Evolutionary conservation across 768 basidiomycete species (phyloP), one percentile per base, ranked within the genome.

Genomic region (Russula foetens): DNA sequence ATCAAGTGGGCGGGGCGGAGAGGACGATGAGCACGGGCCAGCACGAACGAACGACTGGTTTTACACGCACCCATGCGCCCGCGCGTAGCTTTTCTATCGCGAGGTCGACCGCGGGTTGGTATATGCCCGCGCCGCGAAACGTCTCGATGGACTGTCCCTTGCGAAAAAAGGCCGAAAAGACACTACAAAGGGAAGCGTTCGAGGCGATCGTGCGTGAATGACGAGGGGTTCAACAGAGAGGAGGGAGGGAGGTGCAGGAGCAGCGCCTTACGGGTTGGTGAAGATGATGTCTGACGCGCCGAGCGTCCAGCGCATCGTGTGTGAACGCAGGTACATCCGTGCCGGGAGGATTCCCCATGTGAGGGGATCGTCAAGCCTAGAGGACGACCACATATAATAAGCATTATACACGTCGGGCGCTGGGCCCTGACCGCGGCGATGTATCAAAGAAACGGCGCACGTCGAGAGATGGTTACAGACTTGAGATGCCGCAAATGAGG

Each of bases 401-500:
- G n/a, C n/a, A n/a, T n/a, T n/a, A 15, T 17, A 21, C 15, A 5
- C 8, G 35, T 35, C 35, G 2, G 8, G 35, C 9, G 35, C 14
- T 11, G 12, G 17, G 17, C 7, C 60, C 59, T 26, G 31, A 26
- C 39, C 15, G 26, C 35, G 14, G 9, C 35, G 35, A 39, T n/a
- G n/a, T 21, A 43, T 7, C 8, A 35, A 35, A 35, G 14, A 35
- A 2, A 6, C 14, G 35, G 14, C 85, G 58, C 70, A 93, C 86
- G 92, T 94, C 52, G 95, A 97, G 57, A 95, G 84, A 69, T 98
- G 95, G 72, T 98, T 98, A 58, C 88, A 84, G 49, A 97, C 94
- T 96, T 64, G 38, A 43, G 28, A 17, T 7, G 2, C 6, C 35
- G 11, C 35, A 35, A 17, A n/a, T 24, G 1, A 9, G 2, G 5